phyloP scores from a whole-genome alignment of 306 rosid species.

The Vigna unguiculata region DNA sequence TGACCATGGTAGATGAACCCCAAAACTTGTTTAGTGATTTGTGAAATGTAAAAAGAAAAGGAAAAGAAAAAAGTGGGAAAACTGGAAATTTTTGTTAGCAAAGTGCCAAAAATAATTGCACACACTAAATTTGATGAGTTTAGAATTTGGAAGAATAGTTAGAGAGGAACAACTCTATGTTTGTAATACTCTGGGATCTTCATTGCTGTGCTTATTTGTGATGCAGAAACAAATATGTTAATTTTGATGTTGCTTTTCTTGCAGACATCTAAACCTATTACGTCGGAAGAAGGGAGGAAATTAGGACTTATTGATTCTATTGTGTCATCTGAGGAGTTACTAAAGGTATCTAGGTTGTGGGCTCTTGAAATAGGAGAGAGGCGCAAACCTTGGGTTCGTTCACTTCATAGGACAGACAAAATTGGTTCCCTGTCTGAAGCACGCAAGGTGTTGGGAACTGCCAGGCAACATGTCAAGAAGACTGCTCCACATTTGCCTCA shows the following conservation, averaged over 20 bases:
- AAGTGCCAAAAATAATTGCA: not conserved
- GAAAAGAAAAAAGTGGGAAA: constrained; percentile 18
- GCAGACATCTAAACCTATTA: constrained; percentile 84
- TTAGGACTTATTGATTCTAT: constrained; percentile 87
- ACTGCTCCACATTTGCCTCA: constrained; percentile 93
- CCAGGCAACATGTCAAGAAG: constrained; percentile 75
- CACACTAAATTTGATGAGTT: not conserved
- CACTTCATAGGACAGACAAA: constrained; percentile 93
- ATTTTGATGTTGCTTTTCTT: constrained; percentile 34
- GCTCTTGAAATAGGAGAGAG: constrained; percentile 79
- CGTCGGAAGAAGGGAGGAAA: constrained; percentile 91
- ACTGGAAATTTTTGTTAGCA: constrained; percentile 7
- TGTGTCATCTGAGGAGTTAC: constrained; percentile 79
- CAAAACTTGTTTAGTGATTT: constrained; percentile 1
- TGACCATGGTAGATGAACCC: not conserved
- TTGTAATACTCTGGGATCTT: constrained; percentile 2
- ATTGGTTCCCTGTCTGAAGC: constrained; percentile 80
- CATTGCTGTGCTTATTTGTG: not conserved
- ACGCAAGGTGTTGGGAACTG: constrained; percentile 60
- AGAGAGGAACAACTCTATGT: constrained; percentile 7
- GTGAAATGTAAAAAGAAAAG: constrained; percentile 6
- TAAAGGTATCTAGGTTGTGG: constrained; percentile 78
- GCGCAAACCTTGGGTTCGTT: constrained; percentile 85
- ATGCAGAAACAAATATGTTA: not conserved
- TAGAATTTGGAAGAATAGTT: constrained; percentile 14